Base-by-base conservation (phyloP, 306 rosid genomes). In the Hippophae rhamnoides region DNA sequence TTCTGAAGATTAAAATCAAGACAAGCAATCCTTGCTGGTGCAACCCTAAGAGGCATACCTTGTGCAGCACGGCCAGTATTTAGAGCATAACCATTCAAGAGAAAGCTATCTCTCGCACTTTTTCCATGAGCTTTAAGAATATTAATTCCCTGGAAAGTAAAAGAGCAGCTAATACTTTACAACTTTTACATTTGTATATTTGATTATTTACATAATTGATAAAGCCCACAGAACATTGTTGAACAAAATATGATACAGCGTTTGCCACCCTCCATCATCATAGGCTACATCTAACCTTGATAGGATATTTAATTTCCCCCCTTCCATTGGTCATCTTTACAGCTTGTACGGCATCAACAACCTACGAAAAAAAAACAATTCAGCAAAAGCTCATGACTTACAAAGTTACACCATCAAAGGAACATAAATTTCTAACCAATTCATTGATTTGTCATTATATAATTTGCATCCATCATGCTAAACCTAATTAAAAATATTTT, bases 1-100 rank as follows among this genome's bases (percentile, higher is more conserved):
- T 88, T 93, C 73, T 93, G 99, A 74, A 93, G 97, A 86, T 93
- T 93, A 70, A 93, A 86, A 76, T 93, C 97, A 52, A 93, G 92
- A 63, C 99, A 93, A 9, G 97, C 99, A 67, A 93, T 88, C 71
- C 67, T 84, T 23, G 99, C 99, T 71, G 97, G 95, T 77, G 94
- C 54, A 69, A 86, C 99, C 77, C 83, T 88, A 42, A 77, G 56
- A 48, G 99, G 95, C 99, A 93, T 93, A 68, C 99, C 99, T 82
- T 93, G 99, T 31, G 99, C 90, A 69, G 99, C 95, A 63, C 97
- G 97, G 5, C 95, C 95, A 49, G 86, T 82, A 69, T 93, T 82
- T 75, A 93, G 70, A 58, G 97, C 99, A 82, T 84, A 93, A 12
- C 99, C 99, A 72, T 81, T 93, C 85, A 93, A 77, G 60, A 92